phyloP scores from a whole-genome alignment of 352 stramenopile species.

The Thalassiosira mediterranea region DNA sequence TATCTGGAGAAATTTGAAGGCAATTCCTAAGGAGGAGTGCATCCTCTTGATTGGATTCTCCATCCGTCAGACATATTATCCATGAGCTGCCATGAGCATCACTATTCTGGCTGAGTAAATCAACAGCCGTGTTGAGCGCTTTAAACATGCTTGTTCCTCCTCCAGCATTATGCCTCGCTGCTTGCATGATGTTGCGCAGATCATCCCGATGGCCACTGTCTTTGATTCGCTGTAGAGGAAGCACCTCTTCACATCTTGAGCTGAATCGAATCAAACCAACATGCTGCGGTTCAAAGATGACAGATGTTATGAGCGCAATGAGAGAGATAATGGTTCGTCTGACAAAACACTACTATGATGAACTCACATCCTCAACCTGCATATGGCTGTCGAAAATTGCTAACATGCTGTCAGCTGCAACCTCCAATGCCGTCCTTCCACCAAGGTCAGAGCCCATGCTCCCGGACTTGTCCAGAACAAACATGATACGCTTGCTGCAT shows the following conservation, averaged over 20 bases:
- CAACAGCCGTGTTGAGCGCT: slow-evolving; percentile 31
- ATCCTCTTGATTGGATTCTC: slow-evolving; percentile 37
- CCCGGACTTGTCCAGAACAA: slow-evolving; percentile 61
- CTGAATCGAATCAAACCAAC: slow-evolving; percentile 54
- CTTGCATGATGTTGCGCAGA: slow-evolving; percentile 24
- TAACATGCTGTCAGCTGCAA: slow-evolving; percentile 52
- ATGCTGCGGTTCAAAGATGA: slow-evolving; percentile 14
- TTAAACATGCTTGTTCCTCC: slow-evolving; percentile 56
- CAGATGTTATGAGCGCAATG: slow-evolving; percentile 5
- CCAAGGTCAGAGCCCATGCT: slow-evolving; percentile 49
- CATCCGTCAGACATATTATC: slow-evolving; percentile 64
- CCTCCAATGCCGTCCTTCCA: slow-evolving; percentile 32
- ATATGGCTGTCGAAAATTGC: slow-evolving; percentile 57
- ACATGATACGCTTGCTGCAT: slow-evolving; percentile 46
- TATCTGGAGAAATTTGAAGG: slow-evolving; percentile 35
- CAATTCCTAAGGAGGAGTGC: slow-evolving; percentile 1
- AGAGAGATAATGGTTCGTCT: not conserved
- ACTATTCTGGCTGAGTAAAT: slow-evolving; percentile 9
- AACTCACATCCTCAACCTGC: slow-evolving; percentile 47
- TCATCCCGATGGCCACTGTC: slow-evolving; percentile 2
- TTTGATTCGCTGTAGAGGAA: slow-evolving; percentile 38
- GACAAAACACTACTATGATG: not conserved
- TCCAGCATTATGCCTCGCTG: slow-evolving; percentile 23
- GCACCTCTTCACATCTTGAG: slow-evolving; percentile 19
- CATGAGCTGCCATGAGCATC: slow-evolving; percentile 30